Evolutionary conservation across 116 monocot species (phyloP), one percentile per base, ranked within the genome.

Genomic region (Phalaenopsis hybrid): DNA sequence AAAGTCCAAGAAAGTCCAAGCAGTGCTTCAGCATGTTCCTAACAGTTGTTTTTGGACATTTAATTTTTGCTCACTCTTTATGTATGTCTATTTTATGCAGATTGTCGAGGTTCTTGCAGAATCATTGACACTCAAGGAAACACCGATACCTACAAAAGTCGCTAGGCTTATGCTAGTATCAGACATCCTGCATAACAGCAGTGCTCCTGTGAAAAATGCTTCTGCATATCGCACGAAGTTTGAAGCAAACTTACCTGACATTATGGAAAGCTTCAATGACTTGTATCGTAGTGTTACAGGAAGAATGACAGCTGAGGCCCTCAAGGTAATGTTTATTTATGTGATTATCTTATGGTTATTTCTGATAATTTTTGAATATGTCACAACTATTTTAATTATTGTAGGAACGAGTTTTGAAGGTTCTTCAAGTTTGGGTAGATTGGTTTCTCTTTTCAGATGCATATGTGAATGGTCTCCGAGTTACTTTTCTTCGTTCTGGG

Each of bases 401-500:
- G 9, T 86, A 99, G 99, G 99, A 99, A 82, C 88, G 99, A 85
- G 94, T 99, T 80, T 44, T 91, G 48, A 99, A 99, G 81, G 96
- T 99, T 83, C 88, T 99, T 88, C 99, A 99, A 92, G 99, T 99
- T 79, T 99, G 99, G 99, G 88, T 89, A 48, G 99, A 99, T 78
- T 99, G 99, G 99, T 99, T 99, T 84, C 92, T 99, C 31, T 99
- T 99, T 85, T 95, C 99, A 12, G 99, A 99, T 90, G 94, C 99
- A 72, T 99, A 94, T 89, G 86, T 99, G 57, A 99, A 91, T 87
- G 99, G 99, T 1, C 68, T 95, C 8, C 81, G 91, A 67, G 85
- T 96, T 74, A 95, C 99, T 63, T 99, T 99, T 85, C 94, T 99
- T 73, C 84, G 99, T 80, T 91, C 94, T 11, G 88, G 91, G 48